Base-by-base conservation (phyloP, 2,329 filamentous ascomycete genomes). In the Cytospora mali region DNA sequence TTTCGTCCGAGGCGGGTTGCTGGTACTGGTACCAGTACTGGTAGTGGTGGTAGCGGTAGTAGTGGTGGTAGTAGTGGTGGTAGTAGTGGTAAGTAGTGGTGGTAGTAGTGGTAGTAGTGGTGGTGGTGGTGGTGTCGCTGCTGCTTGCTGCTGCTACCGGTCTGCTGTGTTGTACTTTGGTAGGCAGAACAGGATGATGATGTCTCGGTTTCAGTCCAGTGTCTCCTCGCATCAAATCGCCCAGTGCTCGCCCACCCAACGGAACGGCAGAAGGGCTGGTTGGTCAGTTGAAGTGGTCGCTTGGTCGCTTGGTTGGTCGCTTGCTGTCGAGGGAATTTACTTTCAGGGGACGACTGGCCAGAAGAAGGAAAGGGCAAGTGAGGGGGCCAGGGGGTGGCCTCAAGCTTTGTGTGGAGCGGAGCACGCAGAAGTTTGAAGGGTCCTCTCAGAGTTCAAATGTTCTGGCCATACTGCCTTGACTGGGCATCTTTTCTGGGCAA, bases 281-380 rank as follows among this genome's bases (percentile, higher is more conserved):
- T 53, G 57, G 48, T 49, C 23, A n/a, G n/a, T 42, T 21, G 39
- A 18, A 16, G 2, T 18, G 33, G 13, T 39, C 14, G 33, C 4
- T 39, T 6, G 35, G n/a, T 46, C n/a, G 42, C 21, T 23, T 46
- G n/a, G 31, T 13, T 33, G 14, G 21, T 46, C n/a, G n/a, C 21
- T 23, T 46, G 42, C 42, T n/a, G 21, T 42, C 27, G 58, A 54
- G 50, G 58, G 58, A 35, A 51, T 54, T 60, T 60, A 39, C 58
- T 49, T 60, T 60, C 58, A 60, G 58, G 58, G 58, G 58, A 55
- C 58, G 35, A 54, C 51, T 53, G 57, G 58, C 50, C 35, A 48
- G 50, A 49, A 42, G 58, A 25, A 33, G 25, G 57, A 51, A 48
- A 28, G 39, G 53, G 50, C 49, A 53, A 48, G n/a, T n/a, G n/a